phyloP scores from a whole-genome alignment of 768 basidiomycete species.

The Mrakia hoshinonis region DNA sequence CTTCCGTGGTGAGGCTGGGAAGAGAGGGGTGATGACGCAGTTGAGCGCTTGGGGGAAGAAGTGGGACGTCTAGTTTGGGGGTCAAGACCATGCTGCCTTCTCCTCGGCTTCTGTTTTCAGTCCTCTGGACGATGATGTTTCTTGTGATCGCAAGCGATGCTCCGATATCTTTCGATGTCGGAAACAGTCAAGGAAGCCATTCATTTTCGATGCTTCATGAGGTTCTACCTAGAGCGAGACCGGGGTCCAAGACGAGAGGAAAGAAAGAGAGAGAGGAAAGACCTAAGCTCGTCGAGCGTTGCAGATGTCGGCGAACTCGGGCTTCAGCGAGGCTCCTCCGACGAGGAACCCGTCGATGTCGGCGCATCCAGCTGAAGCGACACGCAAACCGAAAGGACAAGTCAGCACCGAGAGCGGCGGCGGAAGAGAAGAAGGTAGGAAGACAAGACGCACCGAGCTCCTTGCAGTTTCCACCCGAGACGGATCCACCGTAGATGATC shows the following conservation, averaged over 20 bases:
- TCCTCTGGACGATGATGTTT: no score
- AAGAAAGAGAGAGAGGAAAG: background rate
- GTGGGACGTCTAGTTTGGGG: constrained; percentile 38
- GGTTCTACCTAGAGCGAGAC: no score
- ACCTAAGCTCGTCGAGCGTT: constrained; percentile 23
- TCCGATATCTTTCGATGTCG: no score
- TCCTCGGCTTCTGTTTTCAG: no score
- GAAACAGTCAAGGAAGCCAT: no score
- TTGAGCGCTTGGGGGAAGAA: constrained; percentile 39
- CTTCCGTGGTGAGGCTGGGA: constrained; percentile 38
- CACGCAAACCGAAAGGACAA: background rate
- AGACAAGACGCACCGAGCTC: constrained; percentile 63
- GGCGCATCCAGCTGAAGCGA: constrained; percentile 50
- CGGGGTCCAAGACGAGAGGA: background rate
- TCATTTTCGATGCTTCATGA: no score
- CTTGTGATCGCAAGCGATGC: no score
- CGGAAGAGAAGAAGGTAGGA: background rate
- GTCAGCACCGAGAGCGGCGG: background rate
- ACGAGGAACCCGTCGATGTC: constrained; percentile 96
- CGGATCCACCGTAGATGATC: constrained; percentile 93
- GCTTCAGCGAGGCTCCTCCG: constrained; percentile 94
- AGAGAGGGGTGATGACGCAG: constrained; percentile 35
- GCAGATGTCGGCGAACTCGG: constrained; percentile 48
- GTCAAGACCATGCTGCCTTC: no score
- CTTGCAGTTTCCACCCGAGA: constrained; percentile 75